Percentiles rank a stretch among this genome's conserved stretches.
Evolutionary conservation across 208 protist species (phyloP).

Genomic region (Wallacemonas collosoma): DNA sequence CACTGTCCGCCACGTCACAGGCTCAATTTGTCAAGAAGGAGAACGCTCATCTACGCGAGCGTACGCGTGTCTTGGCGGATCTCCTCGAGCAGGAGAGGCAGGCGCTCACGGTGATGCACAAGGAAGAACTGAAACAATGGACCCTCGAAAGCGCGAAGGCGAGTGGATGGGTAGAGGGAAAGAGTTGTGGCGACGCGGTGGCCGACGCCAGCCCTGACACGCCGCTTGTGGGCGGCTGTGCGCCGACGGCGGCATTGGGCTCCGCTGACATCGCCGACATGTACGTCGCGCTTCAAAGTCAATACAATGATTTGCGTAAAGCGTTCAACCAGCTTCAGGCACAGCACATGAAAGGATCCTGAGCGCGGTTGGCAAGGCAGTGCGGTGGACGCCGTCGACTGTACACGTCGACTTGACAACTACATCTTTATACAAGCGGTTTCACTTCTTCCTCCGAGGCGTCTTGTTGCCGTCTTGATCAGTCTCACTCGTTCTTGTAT

Average conservation of each 20-base stretch:
- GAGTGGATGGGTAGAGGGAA: too few species aligned
- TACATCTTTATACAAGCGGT: too few species aligned
- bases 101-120: slow-evolving; percentile 31
- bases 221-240: not conserved
- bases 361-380: not conserved
- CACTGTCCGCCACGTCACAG: not conserved
- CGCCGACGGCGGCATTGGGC: not conserved
- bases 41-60: slow-evolving; percentile 56
- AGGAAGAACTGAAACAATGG: not conserved
- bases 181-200: too few species aligned
- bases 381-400: too few species aligned
- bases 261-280: not conserved
- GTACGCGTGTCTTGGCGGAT: slow-evolving; percentile 49
- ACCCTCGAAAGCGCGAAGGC: not conserved
- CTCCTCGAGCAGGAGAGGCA: slow-evolving; percentile 50
- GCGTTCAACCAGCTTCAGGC: slow-evolving; percentile 29
- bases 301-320: slow-evolving; percentile 23
- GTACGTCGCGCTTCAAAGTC: slow-evolving; percentile 20
- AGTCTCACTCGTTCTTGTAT: too few species aligned
- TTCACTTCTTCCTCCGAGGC: too few species aligned
- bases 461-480: too few species aligned
- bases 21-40: slow-evolving; percentile 30
- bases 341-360: slow-evolving; percentile 15
- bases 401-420: too few species aligned
- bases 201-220: too few species aligned